phyloP scores from a whole-genome alignment of 345 rosid genomes.

The Aquilaria sinensis region DNA sequence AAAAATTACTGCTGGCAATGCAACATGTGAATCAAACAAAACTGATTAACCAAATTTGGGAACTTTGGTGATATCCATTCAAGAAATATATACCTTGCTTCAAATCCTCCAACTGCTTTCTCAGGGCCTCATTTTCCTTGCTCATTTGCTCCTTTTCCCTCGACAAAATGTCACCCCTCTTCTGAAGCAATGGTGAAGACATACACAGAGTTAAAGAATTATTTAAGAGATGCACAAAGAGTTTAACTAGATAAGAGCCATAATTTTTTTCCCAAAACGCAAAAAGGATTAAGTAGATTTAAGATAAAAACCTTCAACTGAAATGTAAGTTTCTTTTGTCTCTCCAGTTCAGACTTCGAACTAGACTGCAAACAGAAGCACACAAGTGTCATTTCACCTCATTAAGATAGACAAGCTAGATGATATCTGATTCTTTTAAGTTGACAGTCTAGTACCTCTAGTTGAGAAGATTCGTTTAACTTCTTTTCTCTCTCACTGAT shows the following conservation, averaged over 20 bases:
- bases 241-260: too few species aligned
- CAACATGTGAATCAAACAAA: too few species aligned
- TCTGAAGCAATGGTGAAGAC: conserved; percentile 24
- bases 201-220: background rate
- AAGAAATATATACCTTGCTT: conserved; percentile 60
- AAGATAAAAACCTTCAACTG: conserved; percentile 40
- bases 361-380: conserved; percentile 29
- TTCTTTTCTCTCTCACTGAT: conserved; percentile 59
- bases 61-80: background rate
- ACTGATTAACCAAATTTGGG: too few species aligned
- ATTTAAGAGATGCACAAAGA: background rate
- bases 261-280: background rate
- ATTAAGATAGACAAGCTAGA: background rate
- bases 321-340: conserved; percentile 38
- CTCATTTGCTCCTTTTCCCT: conserved; percentile 73
- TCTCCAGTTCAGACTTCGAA: conserved; percentile 48
- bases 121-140: conserved; percentile 66
- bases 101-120: conserved; percentile 76
- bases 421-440: background rate
- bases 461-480: conserved; percentile 49
- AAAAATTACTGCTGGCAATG: too few species aligned
- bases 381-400: background rate
- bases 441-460: conserved; percentile 42
- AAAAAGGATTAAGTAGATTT: conserved; percentile 5
- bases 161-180: conserved; percentile 33